These are phyloP conservation scores for Dioscorea dumetorum DNA, from an alignment of 106 monocot species.

Conservation along the genomic window DNA sequence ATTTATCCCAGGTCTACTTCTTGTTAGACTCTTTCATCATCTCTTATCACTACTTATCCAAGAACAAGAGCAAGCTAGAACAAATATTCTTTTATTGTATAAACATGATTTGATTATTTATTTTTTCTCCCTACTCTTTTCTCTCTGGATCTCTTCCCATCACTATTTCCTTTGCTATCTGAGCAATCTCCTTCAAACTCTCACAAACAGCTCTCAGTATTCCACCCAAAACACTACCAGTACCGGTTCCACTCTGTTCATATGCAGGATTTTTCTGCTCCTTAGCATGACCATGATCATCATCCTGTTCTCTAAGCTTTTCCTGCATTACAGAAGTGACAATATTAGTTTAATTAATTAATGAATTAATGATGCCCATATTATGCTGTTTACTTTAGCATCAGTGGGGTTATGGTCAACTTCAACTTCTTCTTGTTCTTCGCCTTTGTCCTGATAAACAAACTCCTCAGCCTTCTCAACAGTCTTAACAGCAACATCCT, in stretches of 20 bases:
- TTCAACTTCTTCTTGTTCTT: slow-evolving; percentile 8
- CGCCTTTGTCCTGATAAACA: slow-evolving; percentile 13
- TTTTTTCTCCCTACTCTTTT: neutral
- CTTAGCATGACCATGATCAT: neutral
- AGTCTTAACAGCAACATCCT: slow-evolving; percentile 11
- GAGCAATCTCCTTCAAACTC: slow-evolving; percentile 20
- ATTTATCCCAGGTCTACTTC: slow-evolving; percentile 30
- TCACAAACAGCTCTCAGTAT: slow-evolving; percentile 15
- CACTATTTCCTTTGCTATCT: slow-evolving; percentile 12
- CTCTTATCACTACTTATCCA: no score
- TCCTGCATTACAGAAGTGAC: neutral
- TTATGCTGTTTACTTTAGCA: neutral
- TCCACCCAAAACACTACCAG: neutral
- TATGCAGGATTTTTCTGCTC: neutral
- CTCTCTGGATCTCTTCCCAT: slow-evolving; percentile 8
- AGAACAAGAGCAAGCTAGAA: no score
- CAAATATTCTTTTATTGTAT: slow-evolving; percentile 3
- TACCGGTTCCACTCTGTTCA: neutral
- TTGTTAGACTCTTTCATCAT: neutral
- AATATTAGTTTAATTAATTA: neutral
- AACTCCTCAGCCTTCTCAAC: neutral
- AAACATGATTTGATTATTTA: slow-evolving; percentile 1
- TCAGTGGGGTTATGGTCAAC: neutral
- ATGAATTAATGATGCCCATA: neutral
- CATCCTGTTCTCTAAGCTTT: neutral